A percentile compares a stretch with the other conserved stretches of the same genome.
Evolutionary conservation across 78 protist species (phyloP).

Genomic region (Dictyostelium citrinum): DNA sequence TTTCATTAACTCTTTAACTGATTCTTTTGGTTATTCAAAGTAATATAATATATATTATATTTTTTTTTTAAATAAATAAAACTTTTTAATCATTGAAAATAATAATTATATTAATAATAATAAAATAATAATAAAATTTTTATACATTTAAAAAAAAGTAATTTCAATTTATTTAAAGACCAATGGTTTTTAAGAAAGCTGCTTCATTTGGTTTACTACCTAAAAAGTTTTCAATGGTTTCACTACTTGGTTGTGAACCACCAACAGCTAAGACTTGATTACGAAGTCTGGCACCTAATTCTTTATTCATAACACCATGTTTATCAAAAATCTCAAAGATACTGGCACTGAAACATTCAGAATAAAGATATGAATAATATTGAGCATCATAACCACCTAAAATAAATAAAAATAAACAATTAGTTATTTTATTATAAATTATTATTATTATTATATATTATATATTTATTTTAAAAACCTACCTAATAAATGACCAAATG

Average conservation of each 20-base stretch:
- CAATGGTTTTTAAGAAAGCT: conserved; percentile 82
- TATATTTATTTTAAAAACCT: background rate
- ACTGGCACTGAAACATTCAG: conserved; percentile 73
- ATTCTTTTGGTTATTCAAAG: background rate
- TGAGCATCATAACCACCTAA: conserved; percentile 87
- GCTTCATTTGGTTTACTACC: conserved; percentile 76
- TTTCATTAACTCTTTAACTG: background rate
- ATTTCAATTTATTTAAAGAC: background rate
- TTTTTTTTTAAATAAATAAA: background rate
- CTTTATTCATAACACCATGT: conserved; percentile 65
- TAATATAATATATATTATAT: too few species aligned
- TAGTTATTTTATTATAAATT: too few species aligned
- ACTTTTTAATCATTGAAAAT: too few species aligned
- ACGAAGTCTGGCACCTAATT: conserved; percentile 57
- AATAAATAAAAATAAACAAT: conserved; percentile 36
- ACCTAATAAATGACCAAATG: conserved; percentile 69
- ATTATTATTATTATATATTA: background rate
- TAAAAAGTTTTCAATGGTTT: conserved; percentile 71
- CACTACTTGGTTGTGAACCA: conserved; percentile 74
- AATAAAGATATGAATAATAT: conserved; percentile 89
- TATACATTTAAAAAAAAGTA: too few species aligned
- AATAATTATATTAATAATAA: too few species aligned
- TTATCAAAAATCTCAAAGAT: conserved; percentile 52
- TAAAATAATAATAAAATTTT: too few species aligned
- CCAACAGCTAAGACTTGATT: conserved; percentile 59